These are phyloP conservation scores for Podospora comata DNA, from an alignment of 495 filamentous ascomycete genomes.

Conservation along the genomic window DNA sequence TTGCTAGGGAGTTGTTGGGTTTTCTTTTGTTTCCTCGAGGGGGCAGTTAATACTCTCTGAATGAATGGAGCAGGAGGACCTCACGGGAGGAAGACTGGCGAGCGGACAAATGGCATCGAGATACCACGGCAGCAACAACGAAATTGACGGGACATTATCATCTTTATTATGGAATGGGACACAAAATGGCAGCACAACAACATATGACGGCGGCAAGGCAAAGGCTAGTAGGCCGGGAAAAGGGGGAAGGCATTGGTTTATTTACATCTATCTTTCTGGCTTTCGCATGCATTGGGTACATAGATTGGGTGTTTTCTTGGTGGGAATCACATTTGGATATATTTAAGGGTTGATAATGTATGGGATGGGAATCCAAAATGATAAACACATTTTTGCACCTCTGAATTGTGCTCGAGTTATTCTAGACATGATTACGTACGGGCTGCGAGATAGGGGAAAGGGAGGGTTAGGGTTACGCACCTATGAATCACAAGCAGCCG, in stretches of 20 bases:
- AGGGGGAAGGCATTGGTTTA: neutral
- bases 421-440: too few species aligned
- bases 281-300: neutral
- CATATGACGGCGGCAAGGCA: neutral
- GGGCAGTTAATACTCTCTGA: neutral
- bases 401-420: too few species aligned
- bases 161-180: neutral
- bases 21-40: neutral
- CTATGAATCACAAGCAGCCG: neutral
- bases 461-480: neutral
- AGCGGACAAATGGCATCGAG: neutral
- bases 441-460: too few species aligned
- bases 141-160: neutral
- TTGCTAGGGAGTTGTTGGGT: neutral
- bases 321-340: neutral
- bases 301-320: neutral
- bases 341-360: neutral
- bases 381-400: too few species aligned
- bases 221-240: neutral
- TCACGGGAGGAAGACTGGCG: neutral
- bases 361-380: neutral
- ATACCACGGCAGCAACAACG: neutral
- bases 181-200: neutral
- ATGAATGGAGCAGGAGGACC: neutral
- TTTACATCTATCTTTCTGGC: neutral